A percentile compares a stretch with the other conserved stretches of the same genome.
phyloP scores from a whole-genome alignment of 108 stramenopile species.

The Fragilaria radians region DNA sequence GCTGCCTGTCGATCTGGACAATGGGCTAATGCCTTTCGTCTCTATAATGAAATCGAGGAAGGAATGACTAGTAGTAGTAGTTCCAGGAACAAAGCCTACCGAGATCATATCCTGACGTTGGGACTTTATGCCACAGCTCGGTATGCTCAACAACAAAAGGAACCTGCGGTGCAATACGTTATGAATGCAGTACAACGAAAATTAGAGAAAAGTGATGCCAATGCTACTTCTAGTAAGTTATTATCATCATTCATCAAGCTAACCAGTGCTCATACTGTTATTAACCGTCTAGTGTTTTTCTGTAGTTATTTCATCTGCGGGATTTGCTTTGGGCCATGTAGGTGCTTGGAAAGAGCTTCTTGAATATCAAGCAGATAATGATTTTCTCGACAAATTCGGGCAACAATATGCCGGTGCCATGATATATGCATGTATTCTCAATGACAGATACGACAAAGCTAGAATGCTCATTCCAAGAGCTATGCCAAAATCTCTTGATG shows the following conservation, averaged over 20 bases:
- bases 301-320: constrained; percentile 65
- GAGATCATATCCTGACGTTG: too few relatives aligned
- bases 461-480: constrained; percentile 30
- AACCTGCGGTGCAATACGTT: constrained; percentile 31
- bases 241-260: too few relatives aligned
- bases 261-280: too few relatives aligned
- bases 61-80: too few relatives aligned
- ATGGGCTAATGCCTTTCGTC: too few relatives aligned
- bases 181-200: constrained; percentile 75
- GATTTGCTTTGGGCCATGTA: constrained; percentile 61
- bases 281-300: too few relatives aligned
- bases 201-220: too few relatives aligned
- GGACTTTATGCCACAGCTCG: constrained; percentile 62
- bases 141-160: constrained; percentile 9
- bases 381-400: constrained; percentile 19
- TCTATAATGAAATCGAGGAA: too few relatives aligned
- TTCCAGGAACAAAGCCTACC: too few relatives aligned
- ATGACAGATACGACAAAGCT: constrained; percentile 35
- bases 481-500: too few relatives aligned
- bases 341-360: constrained; percentile 56
- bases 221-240: too few relatives aligned
- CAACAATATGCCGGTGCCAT: constrained; percentile 46
- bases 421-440: constrained; percentile 59
- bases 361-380: constrained; percentile 38
- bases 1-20: too few relatives aligned